Evolutionary conservation across 176 grass and related monocot species (phyloP).

Genomic region (Triticum urartu): DNA sequence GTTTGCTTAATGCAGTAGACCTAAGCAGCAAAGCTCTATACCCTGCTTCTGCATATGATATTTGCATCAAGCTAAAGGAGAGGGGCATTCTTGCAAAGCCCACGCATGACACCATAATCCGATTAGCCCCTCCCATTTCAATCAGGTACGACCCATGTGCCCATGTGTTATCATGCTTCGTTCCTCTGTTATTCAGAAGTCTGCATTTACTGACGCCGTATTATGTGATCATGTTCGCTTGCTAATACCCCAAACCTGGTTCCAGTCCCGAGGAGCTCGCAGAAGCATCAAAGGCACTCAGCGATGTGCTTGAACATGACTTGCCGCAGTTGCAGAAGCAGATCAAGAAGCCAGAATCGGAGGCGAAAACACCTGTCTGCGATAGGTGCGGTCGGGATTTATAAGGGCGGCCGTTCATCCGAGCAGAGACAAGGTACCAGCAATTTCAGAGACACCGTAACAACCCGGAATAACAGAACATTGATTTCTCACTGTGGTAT

Average conservation of each 20-base stretch:
- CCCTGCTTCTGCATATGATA: conserved; percentile 84
- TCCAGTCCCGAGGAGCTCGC: conserved; percentile 72
- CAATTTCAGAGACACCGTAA: neutral
- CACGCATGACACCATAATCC: conserved; percentile 91
- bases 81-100: conserved; percentile 94
- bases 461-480: neutral
- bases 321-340: conserved; percentile 68
- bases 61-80: conserved; percentile 95
- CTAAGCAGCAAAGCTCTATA: conserved; percentile 58
- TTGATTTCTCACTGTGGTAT: neutral
- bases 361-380: conserved; percentile 44
- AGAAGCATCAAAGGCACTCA: conserved; percentile 77
- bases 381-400: conserved; percentile 65
- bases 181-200: neutral
- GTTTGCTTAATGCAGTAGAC: conserved; percentile 90
- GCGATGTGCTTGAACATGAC: conserved; percentile 77
- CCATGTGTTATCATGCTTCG: neutral
- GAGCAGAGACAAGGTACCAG: neutral
- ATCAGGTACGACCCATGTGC: conserved; percentile 56
- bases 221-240: neutral
- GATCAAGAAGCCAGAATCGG: conserved; percentile 56
- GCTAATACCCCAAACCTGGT: conserved; percentile 9
- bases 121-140: conserved; percentile 72
- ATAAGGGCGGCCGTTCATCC: conserved; percentile 10
- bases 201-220: neutral